Conservation (phyloP, 2,329 filamentous ascomycete species). For the Fusarium nelsonii region DNA sequence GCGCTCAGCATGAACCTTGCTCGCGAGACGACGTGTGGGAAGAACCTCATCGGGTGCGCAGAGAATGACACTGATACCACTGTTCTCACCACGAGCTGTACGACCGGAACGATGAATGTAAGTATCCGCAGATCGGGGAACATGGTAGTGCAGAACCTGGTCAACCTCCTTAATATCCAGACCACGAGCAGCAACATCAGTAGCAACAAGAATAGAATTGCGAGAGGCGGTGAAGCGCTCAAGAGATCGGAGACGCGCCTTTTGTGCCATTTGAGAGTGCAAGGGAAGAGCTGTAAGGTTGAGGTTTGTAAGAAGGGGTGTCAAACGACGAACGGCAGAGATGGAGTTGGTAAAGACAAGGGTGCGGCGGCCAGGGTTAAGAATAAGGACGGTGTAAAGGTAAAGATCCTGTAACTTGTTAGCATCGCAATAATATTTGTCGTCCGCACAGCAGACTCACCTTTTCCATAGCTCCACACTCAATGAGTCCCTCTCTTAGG, state of each 20-base stretch:
- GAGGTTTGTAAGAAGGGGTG: slow-evolving; percentile 86
- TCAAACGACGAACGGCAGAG: slow-evolving; percentile 86
- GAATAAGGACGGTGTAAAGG: slow-evolving; percentile 86
- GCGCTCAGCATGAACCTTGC: slow-evolving; percentile 82
- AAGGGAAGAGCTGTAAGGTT: slow-evolving; percentile 80
- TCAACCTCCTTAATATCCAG: slow-evolving; percentile 93
- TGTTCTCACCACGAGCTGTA: slow-evolving; percentile 84
- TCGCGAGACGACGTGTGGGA: slow-evolving; percentile 83
- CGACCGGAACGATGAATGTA: slow-evolving; percentile 97
- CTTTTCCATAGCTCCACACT: slow-evolving; percentile 95
- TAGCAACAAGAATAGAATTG: slow-evolving; percentile 84
- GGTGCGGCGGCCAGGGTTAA: slow-evolving; percentile 83
- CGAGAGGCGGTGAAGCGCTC: slow-evolving; percentile 83
- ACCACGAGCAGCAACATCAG: slow-evolving; percentile 92
- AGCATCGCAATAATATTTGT: not conserved
- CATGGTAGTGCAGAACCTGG: slow-evolving; percentile 93
- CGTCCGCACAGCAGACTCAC: slow-evolving; percentile 56
- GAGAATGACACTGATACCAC: slow-evolving; percentile 86
- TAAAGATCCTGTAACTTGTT: slow-evolving; percentile 77
- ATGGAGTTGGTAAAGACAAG: slow-evolving; percentile 98
- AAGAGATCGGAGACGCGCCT: slow-evolving; percentile 90
- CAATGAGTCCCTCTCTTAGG: slow-evolving; percentile 88
- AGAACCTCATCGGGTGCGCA: slow-evolving; percentile 92
- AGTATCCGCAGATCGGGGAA: slow-evolving; percentile 89
- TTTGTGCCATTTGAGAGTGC: slow-evolving; percentile 96